A percentile compares a stretch with the other conserved stretches of the same genome.
Conservation (phyloP, 768 basidiomycete genomes). For the Pseudohyphozyma bogoriensis region DNA sequence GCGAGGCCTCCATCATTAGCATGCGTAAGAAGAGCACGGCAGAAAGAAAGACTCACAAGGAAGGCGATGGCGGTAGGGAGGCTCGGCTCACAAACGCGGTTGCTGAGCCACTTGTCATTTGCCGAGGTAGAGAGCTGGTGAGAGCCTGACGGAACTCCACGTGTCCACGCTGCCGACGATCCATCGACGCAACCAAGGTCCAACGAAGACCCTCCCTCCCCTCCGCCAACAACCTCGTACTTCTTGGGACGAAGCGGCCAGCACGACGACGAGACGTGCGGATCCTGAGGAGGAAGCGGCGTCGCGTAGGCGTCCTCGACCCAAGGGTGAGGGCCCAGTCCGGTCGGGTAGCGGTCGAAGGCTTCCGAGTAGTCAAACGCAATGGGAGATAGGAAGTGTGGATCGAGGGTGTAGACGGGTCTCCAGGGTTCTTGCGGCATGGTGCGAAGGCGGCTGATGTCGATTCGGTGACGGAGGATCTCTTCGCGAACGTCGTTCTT, state of each 20-base stretch:
- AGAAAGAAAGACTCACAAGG: background rate
- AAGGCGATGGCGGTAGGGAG: background rate
- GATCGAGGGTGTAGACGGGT: background rate
- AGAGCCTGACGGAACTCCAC: background rate
- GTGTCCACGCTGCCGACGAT: background rate
- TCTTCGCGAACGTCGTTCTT: too few relatives aligned
- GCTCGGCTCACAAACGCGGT: background rate
- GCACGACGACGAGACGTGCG: background rate
- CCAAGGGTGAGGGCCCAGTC: background rate
- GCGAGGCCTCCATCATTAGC: background rate
- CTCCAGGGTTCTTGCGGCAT: background rate
- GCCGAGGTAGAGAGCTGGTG: background rate
- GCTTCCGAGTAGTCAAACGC: background rate
- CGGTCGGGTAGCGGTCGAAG: background rate
- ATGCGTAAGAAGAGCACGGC: background rate
- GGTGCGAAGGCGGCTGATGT: too few relatives aligned
- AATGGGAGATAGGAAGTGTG: background rate
- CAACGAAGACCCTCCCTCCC: background rate
- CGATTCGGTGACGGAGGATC: too few relatives aligned
- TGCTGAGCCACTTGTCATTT: background rate
- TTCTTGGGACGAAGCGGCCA: background rate
- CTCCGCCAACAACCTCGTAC: background rate
- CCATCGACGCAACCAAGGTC: background rate
- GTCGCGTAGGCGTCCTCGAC: background rate
- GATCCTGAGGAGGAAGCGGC: background rate